Evolutionary conservation across 768 basidiomycete species (phyloP).

Genomic region (Mycena crocata): DNA sequence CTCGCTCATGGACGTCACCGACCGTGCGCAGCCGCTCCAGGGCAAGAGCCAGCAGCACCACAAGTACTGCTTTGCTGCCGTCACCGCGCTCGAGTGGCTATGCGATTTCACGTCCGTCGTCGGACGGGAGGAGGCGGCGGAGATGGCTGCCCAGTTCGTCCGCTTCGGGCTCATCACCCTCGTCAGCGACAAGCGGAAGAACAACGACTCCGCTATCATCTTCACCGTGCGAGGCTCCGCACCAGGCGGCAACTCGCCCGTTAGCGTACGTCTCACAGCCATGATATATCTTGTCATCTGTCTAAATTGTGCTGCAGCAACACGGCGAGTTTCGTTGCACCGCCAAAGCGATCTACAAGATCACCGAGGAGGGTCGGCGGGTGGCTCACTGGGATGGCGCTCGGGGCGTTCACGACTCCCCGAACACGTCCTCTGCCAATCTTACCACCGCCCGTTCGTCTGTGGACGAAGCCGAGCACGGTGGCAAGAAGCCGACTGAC

Average conservation of each 20-base stretch:
- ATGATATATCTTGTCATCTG: slow-evolving; percentile 15
- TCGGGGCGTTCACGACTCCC: slow-evolving; percentile 63
- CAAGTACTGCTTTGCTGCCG: slow-evolving; percentile 86
- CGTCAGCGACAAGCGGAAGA: slow-evolving; percentile 92
- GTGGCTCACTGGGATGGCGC: slow-evolving; percentile 85
- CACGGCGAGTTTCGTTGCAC: slow-evolving; percentile 97
- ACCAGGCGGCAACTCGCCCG: slow-evolving; percentile 78
- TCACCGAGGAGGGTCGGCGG: slow-evolving; percentile 91
- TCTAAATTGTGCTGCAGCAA: slow-evolving; percentile 62
- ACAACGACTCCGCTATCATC: slow-evolving; percentile 92
- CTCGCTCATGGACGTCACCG: slow-evolving; percentile 75
- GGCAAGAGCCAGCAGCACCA: slow-evolving; percentile 62
- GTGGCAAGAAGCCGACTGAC: slow-evolving; percentile 52
- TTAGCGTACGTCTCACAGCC: slow-evolving; percentile 63
- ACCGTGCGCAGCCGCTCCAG: slow-evolving; percentile 68
- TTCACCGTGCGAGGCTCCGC: slow-evolving; percentile 90
- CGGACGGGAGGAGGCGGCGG: slow-evolving; percentile 95
- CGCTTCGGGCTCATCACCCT: slow-evolving; percentile 91
- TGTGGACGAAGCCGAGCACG: slow-evolving; percentile 56
- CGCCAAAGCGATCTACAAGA: slow-evolving; percentile 92
- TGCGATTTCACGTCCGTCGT: slow-evolving; percentile 97
- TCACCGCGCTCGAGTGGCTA: slow-evolving; percentile 94
- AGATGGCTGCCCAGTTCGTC: slow-evolving; percentile 98
- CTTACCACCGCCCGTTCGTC: slow-evolving; percentile 71
- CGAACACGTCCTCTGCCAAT: slow-evolving; percentile 74